A percentile compares a stretch with the other conserved stretches of the same genome.
These are phyloP conservation scores for Amoeboaphelidium protococcarum DNA, from an alignment of 371 early-diverging fungal genomes.

Conservation along the genomic window DNA sequence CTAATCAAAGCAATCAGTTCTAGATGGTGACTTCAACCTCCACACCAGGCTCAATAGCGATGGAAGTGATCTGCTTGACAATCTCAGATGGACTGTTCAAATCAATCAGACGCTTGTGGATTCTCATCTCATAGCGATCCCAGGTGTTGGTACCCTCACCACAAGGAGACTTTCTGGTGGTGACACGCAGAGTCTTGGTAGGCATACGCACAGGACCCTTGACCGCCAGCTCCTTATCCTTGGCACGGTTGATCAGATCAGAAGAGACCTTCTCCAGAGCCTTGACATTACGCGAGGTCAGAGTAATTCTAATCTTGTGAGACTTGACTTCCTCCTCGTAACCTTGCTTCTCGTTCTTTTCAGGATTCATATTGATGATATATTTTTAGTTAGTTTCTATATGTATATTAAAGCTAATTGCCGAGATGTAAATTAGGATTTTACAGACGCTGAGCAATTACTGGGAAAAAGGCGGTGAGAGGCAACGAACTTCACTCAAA, in stretches of 20 bases:
- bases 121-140: slow-evolving; percentile 77
- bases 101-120: slow-evolving; percentile 97
- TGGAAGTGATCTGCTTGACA: slow-evolving; percentile 97
- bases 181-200: slow-evolving; percentile 89
- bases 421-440: too few species aligned
- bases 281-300: slow-evolving; percentile 90
- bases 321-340: not conserved
- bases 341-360: not conserved
- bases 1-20: too few species aligned
- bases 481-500: too few species aligned
- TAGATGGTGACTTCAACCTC: slow-evolving; percentile 94
- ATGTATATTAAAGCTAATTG: too few species aligned
- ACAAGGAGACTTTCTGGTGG: slow-evolving; percentile 97
- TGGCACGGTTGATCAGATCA: slow-evolving; percentile 85
- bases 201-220: slow-evolving; percentile 97
- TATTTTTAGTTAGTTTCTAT: too few species aligned
- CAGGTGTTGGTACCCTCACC: slow-evolving; percentile 97
- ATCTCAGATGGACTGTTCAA: slow-evolving; percentile 93
- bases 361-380: too few species aligned
- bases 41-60: slow-evolving; percentile 96
- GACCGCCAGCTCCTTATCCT: slow-evolving; percentile 90
- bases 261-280: slow-evolving; percentile 91
- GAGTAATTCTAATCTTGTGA: slow-evolving; percentile 87
- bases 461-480: too few species aligned
- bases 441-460: too few species aligned